Evolutionary conservation across 805 yeast genomes (phyloP).

Genomic region (Cyberlindnera euphorbiiphila): DNA sequence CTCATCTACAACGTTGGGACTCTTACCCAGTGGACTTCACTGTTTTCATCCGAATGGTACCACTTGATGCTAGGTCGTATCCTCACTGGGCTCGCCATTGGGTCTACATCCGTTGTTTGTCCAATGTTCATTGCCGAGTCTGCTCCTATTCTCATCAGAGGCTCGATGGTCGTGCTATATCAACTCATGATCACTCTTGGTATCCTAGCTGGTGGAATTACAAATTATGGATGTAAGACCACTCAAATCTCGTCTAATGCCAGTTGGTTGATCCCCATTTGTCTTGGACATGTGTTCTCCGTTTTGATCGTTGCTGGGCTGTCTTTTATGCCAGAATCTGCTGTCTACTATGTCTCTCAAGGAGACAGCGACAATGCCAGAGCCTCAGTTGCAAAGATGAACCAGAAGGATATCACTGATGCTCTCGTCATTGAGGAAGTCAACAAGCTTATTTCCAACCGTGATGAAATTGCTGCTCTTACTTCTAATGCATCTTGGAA

Average conservation of each 20-base stretch:
- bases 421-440: conserved; percentile 45
- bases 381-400: conserved; percentile 47
- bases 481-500: conserved; percentile 47
- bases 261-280: conserved; percentile 69
- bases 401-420: conserved; percentile 44
- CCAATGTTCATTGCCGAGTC: conserved; percentile 71
- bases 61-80: conserved; percentile 63
- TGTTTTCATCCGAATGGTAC: conserved; percentile 42
- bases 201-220: conserved; percentile 67
- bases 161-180: conserved; percentile 66
- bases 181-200: conserved; percentile 70
- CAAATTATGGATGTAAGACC: conserved; percentile 54
- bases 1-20: conserved; percentile 58
- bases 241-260: conserved; percentile 40
- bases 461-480: conserved; percentile 47
- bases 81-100: conserved; percentile 73
- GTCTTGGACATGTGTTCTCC: conserved; percentile 42
- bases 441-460: conserved; percentile 39
- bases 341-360: conserved; percentile 47
- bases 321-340: conserved; percentile 64
- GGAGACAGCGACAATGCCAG: conserved; percentile 50
- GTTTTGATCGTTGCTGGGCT: conserved; percentile 40
- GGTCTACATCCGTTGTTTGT: conserved; percentile 69
- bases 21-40: conserved; percentile 54
- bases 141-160: conserved; percentile 65